These are phyloP conservation scores for Neurospora crassa DNA, from an alignment of 2,329 filamentous ascomycete species.

Conservation along the genomic window DNA sequence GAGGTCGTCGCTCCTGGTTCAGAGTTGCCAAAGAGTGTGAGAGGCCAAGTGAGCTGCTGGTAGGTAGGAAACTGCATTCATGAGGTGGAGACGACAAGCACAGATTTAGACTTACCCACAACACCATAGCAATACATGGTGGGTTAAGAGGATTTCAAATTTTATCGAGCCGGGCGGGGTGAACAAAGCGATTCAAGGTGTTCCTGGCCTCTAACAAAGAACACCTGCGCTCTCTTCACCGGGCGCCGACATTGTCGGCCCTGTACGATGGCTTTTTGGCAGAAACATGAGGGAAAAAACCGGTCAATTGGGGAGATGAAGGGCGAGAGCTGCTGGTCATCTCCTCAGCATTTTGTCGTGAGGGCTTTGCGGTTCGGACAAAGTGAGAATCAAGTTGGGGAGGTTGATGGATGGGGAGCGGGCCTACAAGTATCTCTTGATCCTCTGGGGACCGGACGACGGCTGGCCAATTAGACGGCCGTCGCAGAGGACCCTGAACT, in stretches of 20 bases:
- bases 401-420: neutral
- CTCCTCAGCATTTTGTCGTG: neutral
- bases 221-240: neutral
- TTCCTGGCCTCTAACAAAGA: neutral
- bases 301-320: neutral
- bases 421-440: neutral
- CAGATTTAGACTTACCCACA: too few species aligned
- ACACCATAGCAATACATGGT: neutral
- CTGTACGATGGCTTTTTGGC: neutral
- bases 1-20: neutral
- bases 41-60: neutral
- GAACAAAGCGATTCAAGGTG: neutral
- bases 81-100: neutral
- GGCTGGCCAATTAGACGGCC: neutral
- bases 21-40: neutral
- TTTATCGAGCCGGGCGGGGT: neutral
- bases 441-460: neutral
- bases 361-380: neutral
- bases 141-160: neutral
- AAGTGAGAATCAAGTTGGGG: neutral
- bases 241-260: neutral
- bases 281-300: neutral
- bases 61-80: neutral
- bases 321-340: neutral
- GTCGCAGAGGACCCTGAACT: conserved; percentile 12